Conservation (phyloP, 2,329 filamentous ascomycete genomes). For the Phyllosticta capitalensis region DNA sequence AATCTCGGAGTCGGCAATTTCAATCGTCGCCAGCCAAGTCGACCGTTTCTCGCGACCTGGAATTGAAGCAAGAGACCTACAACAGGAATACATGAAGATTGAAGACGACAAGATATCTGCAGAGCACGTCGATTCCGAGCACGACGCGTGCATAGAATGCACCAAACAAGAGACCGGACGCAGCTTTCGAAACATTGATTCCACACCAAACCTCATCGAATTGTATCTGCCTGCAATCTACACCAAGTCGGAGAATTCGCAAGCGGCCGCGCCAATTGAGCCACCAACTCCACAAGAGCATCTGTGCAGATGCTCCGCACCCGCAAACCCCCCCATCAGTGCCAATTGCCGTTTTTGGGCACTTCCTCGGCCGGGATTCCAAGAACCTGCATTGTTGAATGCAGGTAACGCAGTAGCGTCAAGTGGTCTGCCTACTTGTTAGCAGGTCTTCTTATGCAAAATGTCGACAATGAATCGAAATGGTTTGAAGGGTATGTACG, state of each 20-base stretch:
- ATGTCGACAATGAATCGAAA: neutral
- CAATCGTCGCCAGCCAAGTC: too few relatives aligned
- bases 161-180: neutral
- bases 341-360: neutral
- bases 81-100: too few relatives aligned
- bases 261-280: neutral
- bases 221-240: neutral
- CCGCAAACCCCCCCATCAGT: neutral
- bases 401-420: neutral
- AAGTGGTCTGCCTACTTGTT: neutral
- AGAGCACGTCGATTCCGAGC: too few relatives aligned
- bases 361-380: neutral
- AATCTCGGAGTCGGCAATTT: too few relatives aligned
- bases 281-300: neutral
- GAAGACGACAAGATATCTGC: too few relatives aligned
- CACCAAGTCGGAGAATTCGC: neutral
- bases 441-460: neutral
- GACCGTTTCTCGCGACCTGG: too few relatives aligned
- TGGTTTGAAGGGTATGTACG: neutral
- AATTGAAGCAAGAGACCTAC: too few relatives aligned
- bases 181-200: neutral
- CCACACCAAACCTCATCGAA: neutral
- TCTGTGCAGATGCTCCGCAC: neutral
- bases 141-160: neutral
- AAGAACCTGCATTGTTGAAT: neutral